Evolutionary conservation across 257 asterid species (phyloP).

Genomic region (Solanum chmielewskii): DNA sequence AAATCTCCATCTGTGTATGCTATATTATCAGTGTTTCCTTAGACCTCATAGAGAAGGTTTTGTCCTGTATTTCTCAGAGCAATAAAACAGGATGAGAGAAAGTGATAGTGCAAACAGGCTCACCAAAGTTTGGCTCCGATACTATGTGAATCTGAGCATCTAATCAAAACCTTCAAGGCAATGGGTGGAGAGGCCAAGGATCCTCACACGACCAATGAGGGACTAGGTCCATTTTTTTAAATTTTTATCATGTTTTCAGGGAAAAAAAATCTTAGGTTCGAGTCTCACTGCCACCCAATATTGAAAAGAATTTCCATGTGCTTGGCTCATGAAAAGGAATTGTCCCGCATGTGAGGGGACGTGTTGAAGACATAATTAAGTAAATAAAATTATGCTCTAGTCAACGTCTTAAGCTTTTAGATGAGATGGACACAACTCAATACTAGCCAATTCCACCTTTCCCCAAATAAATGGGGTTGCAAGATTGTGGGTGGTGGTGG

Average conservation of each 20-base stretch:
- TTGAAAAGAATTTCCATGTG: background rate
- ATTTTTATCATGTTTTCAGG: background rate
- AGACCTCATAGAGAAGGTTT: background rate
- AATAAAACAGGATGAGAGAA: background rate
- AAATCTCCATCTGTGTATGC: background rate
- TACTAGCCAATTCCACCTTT: background rate
- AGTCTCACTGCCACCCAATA: background rate
- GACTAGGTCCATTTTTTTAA: background rate
- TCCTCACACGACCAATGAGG: background rate
- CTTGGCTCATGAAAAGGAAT: background rate
- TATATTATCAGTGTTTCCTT: background rate
- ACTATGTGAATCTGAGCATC: background rate
- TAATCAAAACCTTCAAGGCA: background rate
- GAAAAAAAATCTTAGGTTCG: background rate
- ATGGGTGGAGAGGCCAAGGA: background rate
- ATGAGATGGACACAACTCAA: background rate
- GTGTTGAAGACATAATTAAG: background rate
- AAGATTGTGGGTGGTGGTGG: background rate
- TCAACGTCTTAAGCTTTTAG: background rate
- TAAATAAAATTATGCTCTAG: background rate
- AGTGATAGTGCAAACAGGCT: background rate
- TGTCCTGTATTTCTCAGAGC: background rate
- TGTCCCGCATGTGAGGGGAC: background rate
- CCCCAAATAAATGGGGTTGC: background rate
- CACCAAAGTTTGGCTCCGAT: background rate